phyloP scores from a whole-genome alignment of 2,329 filamentous ascomycete species.

The Monascus ruber region DNA sequence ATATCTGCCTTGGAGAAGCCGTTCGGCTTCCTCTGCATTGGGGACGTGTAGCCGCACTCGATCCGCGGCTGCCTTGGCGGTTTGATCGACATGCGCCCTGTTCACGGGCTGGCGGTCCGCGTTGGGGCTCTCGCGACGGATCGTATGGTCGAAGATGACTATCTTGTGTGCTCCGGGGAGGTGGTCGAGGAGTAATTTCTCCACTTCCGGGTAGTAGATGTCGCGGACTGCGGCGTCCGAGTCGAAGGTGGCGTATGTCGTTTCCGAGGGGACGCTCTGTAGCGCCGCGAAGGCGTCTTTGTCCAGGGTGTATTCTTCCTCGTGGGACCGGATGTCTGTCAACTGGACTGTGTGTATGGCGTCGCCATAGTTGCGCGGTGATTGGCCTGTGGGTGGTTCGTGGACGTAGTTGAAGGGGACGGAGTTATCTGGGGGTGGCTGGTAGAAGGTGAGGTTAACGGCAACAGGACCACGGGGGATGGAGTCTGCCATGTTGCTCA shows the following conservation, averaged over 20 bases:
- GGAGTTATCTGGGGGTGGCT: conserved; percentile 47
- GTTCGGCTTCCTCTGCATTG: conserved; percentile 50
- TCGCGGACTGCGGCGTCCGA: conserved; percentile 54
- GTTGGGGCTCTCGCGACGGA: conserved; percentile 53
- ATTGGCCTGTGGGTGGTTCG: conserved; percentile 46
- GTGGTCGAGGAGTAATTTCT: conserved; percentile 54
- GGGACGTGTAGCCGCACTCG: conserved; percentile 59
- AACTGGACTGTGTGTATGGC: conserved; percentile 45
- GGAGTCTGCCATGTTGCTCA: conserved; percentile 11
- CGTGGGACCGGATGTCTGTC: conserved; percentile 61
- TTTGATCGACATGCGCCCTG: conserved; percentile 76
- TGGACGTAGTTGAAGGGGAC: conserved; percentile 59
- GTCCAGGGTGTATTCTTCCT: conserved; percentile 56
- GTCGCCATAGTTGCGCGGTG: conserved; percentile 54
- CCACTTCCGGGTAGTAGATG: conserved; percentile 78
- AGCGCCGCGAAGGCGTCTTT: conserved; percentile 63
- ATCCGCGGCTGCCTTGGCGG: conserved; percentile 49
- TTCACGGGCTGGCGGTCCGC: conserved; percentile 58
- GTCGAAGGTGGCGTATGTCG: conserved; percentile 49
- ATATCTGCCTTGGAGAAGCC: conserved; percentile 56
- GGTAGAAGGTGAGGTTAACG: conserved; percentile 55
- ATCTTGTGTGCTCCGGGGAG: conserved; percentile 57
- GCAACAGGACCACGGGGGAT: conserved; percentile 51
- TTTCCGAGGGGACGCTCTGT: conserved; percentile 44
- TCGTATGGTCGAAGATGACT: conserved; percentile 77